Evolutionary conservation across 805 yeast species (phyloP), one percentile per base, ranked within the genome.

Genomic region (Debaryomyces prosopidis): DNA sequence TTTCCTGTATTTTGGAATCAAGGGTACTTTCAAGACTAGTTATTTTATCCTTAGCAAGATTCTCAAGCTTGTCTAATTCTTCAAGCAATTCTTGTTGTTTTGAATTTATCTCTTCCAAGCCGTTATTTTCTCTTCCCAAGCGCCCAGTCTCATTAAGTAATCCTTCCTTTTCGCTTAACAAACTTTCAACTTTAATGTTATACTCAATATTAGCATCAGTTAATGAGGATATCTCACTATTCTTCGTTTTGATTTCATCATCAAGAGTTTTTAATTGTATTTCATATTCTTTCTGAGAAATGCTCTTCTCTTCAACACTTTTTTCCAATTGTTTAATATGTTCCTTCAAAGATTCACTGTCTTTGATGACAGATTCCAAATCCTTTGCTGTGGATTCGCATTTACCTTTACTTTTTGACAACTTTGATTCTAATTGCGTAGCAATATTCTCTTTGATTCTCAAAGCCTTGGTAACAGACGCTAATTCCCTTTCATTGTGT

Each of bases 401-500:
- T 12, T 16, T 17, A 4, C 38, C 34, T 30, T 42, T 44, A 12
- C 38, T 31, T 15, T 44, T 48, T 5, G 38, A 32, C 4, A 48
- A 19, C 32, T 42, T 46, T 8, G 27, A 35, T 15, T 53, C 51
- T 36, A 49, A 36, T 6, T 39, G 39, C n/a, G 26, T 40, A 2
- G 48, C 20, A 1, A 12, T 17, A 19, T 33, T 46, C 17, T 50
- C 53, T 43, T 55, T 57, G 11, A 52, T 48, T 42, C 52, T 57
- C 19, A 49, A 51, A 39, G 45, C 57, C 45, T 63, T 63, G n/a
- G 57, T 59, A 10, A 57, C 40, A 14, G 61, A 58, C 14, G 59
- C 63, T 43, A 62, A 48, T 39, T 63, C 71, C 26, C 62, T 45
- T 31, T 58, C 65, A 45, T 59, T 54, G 39, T 55, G 60, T 31